phyloP scores from a whole-genome alignment of 2,329 filamentous ascomycete genomes.

The Fusarium succisae region DNA sequence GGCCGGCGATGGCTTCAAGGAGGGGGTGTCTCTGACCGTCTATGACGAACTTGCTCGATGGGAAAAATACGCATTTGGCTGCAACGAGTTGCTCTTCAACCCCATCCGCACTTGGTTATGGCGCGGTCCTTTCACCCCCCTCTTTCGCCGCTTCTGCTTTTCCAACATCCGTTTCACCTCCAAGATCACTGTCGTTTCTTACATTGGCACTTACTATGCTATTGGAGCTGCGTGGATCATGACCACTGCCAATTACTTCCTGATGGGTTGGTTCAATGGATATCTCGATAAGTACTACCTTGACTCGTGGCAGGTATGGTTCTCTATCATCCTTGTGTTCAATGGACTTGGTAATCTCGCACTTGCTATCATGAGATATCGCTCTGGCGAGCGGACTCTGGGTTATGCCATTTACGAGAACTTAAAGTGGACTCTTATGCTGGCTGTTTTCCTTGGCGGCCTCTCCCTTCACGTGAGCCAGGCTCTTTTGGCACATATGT shows the following conservation, averaged over 20 bases:
- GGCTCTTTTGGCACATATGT: slow-evolving; percentile 83
- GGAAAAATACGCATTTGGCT: slow-evolving; percentile 89
- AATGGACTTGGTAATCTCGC: slow-evolving; percentile 78
- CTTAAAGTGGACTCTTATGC: slow-evolving; percentile 77
- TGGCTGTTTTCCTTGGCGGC: slow-evolving; percentile 85
- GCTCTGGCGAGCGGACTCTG: slow-evolving; percentile 70
- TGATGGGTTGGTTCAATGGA: slow-evolving; percentile 79
- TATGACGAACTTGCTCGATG: slow-evolving; percentile 86
- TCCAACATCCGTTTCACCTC: slow-evolving; percentile 79
- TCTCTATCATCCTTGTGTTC: slow-evolving; percentile 82
- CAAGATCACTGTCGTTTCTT: slow-evolving; percentile 79
- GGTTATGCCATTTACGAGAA: slow-evolving; percentile 67
- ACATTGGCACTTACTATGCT: slow-evolving; percentile 84
- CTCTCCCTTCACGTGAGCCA: slow-evolving; percentile 83
- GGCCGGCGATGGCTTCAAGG: slow-evolving; percentile 80
- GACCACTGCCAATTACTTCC: slow-evolving; percentile 78
- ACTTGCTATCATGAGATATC: slow-evolving; percentile 77
- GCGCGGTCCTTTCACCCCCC: slow-evolving; percentile 79
- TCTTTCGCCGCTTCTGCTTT: slow-evolving; percentile 78
- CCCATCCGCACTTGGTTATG: slow-evolving; percentile 78
- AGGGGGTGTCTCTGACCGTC: slow-evolving; percentile 84
- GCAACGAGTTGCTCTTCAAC: slow-evolving; percentile 84
- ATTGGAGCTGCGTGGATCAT: slow-evolving; percentile 80
- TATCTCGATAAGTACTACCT: slow-evolving; percentile 84
- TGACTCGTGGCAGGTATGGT: slow-evolving; percentile 82